These are phyloP conservation scores for Candida broadrunensis DNA, from an alignment of 805 yeast genomes.

Conservation along the genomic window DNA sequence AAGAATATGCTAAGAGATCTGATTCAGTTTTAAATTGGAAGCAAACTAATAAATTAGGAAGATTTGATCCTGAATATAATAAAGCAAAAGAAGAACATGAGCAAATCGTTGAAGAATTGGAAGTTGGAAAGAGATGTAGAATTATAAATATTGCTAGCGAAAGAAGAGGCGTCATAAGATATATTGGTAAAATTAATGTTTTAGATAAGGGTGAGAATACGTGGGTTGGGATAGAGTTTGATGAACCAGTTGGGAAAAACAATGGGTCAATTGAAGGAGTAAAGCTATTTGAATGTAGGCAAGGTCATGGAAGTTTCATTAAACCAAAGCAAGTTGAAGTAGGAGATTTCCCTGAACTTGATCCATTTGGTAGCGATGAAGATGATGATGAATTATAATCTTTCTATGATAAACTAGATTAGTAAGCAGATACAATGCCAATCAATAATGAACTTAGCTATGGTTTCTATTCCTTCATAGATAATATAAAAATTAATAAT, in stretches of 20 bases:
- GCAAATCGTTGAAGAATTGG: conserved; percentile 21
- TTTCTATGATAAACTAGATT: too few relatives aligned
- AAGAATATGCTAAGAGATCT: conserved; percentile 55
- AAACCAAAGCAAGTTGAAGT: conserved; percentile 65
- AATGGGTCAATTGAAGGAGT: conserved; percentile 69
- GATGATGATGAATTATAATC: conserved; percentile 41
- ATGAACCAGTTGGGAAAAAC: conserved; percentile 84
- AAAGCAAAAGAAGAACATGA: conserved; percentile 28
- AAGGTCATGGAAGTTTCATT: conserved; percentile 74
- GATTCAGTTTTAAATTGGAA: conserved; percentile 81
- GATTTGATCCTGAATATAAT: conserved; percentile 58
- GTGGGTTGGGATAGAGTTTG: conserved; percentile 88
- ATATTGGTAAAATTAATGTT: conserved; percentile 63
- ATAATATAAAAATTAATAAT: too few relatives aligned
- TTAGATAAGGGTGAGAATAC: conserved; percentile 46
- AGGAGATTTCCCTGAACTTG: conserved; percentile 60
- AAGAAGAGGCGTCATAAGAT: conserved; percentile 70
- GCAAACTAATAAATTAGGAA: conserved; percentile 60
- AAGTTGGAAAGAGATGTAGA: conserved; percentile 54
- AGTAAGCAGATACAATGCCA: too few relatives aligned
- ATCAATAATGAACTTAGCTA: too few relatives aligned
- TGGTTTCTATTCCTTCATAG: too few relatives aligned
- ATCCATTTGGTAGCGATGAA: conserved; percentile 44
- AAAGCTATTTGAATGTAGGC: conserved; percentile 54
- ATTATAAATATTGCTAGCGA: conserved; percentile 43